Evolutionary conservation across 768 basidiomycete species (phyloP), one percentile per base, ranked within the genome.

Genomic region (Tricholomella constricta): DNA sequence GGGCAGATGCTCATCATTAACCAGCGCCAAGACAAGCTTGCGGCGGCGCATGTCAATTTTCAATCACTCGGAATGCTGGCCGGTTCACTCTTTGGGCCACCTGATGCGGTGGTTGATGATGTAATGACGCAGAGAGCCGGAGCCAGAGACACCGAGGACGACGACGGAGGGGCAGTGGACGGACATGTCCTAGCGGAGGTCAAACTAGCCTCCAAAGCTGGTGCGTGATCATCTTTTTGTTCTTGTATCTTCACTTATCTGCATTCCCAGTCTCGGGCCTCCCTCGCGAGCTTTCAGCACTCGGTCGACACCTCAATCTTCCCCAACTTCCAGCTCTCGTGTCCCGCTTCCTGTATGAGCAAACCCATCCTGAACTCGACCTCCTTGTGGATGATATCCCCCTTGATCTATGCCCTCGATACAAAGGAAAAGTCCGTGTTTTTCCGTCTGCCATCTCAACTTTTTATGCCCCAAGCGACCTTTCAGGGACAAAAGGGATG

Each of bases 391-490:
- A n/a, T 55, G 29, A 45, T 61, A 14, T n/a, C n/a, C 54, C 58
- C 9, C 42, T 63, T n/a, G 37, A 58, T 17, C 9, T 29, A 2
- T 66, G 63, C 44, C 64, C 67, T 20, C n/a, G 45, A 63, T 23
- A 48, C 51, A 6, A 19, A 41, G 2, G 57, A 41, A 17, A 48
- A n/a, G 20, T 72, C 32, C 47, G 49, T 14, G 45, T 67, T 3
- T 72, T 62, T 45, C 55, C 57, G 34, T 71, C 71, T 20, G 72
- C 70, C 0, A 31, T 57, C 17, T 63, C 72, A 3, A 54, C 40
- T 1, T 73, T 66, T 45, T 67, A 64, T 56, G 67, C 73, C 6
- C 73, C 74, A 20, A 76, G 74, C 9, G 31, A 32, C 34, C 45
- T 54, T 19, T 68, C 60, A 42, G 70, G 72, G 5, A 48, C 63